These are phyloP conservation scores for Puccinia polysora DNA, from an alignment of 1,284 basidiomycete species.

Conservation along the genomic window DNA sequence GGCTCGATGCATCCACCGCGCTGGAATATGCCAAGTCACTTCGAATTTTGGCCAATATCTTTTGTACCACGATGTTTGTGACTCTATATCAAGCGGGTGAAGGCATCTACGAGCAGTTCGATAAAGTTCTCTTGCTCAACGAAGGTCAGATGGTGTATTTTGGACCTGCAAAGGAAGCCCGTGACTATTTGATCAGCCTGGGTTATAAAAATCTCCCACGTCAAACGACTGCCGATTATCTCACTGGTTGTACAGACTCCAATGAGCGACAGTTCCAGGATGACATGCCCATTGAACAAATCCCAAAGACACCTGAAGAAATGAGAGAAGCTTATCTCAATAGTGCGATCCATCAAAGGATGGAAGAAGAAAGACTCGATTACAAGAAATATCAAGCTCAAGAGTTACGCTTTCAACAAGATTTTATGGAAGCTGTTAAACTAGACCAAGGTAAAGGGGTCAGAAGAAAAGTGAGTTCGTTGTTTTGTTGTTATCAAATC, in stretches of 20 bases:
- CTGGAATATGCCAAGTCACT: conserved; percentile 61
- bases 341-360: conserved; percentile 59
- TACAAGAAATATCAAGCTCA: conserved; percentile 66
- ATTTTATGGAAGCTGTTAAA: conserved; percentile 33
- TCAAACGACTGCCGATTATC: conserved; percentile 71
- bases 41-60: conserved; percentile 59
- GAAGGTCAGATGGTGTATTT: conserved; percentile 78
- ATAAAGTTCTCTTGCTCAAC: conserved; percentile 67
- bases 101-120: conserved; percentile 59
- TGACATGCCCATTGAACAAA: conserved; percentile 63
- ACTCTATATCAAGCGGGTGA: conserved; percentile 62
- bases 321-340: conserved; percentile 67
- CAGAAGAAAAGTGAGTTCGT: conserved; percentile 12
- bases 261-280: conserved; percentile 79
- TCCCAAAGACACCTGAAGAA: conserved; percentile 67
- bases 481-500: conserved; percentile 47
- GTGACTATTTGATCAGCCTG: conserved; percentile 66
- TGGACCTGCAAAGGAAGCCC: conserved; percentile 67
- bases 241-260: conserved; percentile 68
- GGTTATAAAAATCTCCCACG: conserved; percentile 57
- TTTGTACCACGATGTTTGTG: conserved; percentile 56
- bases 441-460: conserved; percentile 16
- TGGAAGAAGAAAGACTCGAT: conserved; percentile 60
- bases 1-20: conserved; percentile 65
- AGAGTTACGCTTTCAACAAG: conserved; percentile 55